These are phyloP conservation scores for Clathrus columnatus DNA, from an alignment of 768 basidiomycete genomes.

Conservation along the genomic window DNA sequence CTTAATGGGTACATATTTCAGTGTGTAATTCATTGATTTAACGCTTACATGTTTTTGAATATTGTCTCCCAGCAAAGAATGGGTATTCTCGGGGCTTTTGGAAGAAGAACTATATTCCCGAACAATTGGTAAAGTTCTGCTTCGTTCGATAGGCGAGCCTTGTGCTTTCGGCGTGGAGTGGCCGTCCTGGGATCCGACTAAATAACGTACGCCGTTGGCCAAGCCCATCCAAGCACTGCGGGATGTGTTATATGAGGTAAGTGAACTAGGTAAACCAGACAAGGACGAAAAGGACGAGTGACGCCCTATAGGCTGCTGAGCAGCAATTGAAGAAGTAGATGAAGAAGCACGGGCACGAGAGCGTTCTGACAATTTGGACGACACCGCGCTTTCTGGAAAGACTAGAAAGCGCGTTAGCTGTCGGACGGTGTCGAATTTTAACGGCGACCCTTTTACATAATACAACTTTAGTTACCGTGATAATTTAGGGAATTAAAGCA, in stretches of 20 bases:
- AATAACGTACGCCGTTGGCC: slow-evolving; percentile 49
- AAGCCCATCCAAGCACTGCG: slow-evolving; percentile 76
- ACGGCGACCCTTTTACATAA: no score
- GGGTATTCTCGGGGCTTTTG: not conserved
- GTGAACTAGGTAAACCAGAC: slow-evolving; percentile 27
- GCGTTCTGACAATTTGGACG: slow-evolving; percentile 43
- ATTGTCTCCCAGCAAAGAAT: not conserved
- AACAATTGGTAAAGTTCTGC: slow-evolving; percentile 13
- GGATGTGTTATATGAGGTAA: slow-evolving; percentile 48
- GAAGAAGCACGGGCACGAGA: slow-evolving; percentile 33
- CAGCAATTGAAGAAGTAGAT: not conserved
- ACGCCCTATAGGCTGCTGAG: not conserved
- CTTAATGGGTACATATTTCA: slow-evolving; percentile 12
- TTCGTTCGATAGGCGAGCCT: slow-evolving; percentile 30
- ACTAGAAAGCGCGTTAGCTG: slow-evolving; percentile 6
- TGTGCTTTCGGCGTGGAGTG: slow-evolving; percentile 34
- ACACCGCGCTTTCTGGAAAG: slow-evolving; percentile 18
- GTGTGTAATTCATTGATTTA: not conserved
- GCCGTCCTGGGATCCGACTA: slow-evolving; percentile 55
- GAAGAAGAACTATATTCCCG: slow-evolving; percentile 3
- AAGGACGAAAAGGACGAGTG: slow-evolving; percentile 29
- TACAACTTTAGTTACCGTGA: no score
- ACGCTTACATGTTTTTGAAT: slow-evolving; percentile 1
- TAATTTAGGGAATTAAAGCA: no score
- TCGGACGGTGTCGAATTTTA: not conserved